phyloP scores from a whole-genome alignment of 2,329 filamentous ascomycete genomes.

The Trichoderma sp. region DNA sequence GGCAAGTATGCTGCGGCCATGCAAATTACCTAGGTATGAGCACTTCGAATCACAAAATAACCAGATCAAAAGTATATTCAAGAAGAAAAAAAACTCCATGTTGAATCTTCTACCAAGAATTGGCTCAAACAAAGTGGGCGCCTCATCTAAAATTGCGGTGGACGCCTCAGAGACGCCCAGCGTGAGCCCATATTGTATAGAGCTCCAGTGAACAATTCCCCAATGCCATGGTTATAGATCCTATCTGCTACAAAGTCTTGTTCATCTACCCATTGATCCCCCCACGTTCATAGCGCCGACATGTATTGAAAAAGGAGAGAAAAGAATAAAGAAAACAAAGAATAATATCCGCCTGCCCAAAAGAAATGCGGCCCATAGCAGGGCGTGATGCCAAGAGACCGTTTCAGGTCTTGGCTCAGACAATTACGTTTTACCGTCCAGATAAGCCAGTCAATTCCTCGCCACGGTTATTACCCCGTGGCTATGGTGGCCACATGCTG shows the following conservation, averaged over 20 bases:
- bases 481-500: conserved; percentile 30
- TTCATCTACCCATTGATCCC: conserved; percentile 8
- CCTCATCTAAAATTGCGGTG: not conserved
- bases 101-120: conserved; percentile 4
- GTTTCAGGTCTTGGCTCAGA: conserved; percentile 35
- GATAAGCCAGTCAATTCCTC: conserved; percentile 30
- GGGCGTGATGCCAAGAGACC: conserved; percentile 31
- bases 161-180: not conserved
- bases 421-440: conserved; percentile 35
- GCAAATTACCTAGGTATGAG: not conserved
- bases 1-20: not conserved
- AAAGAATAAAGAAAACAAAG: not conserved
- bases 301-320: not conserved
- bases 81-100: not conserved
- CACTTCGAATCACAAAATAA: not conserved
- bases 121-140: not conserved
- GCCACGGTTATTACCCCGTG: conserved; percentile 38
- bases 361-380: conserved; percentile 10
- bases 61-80: not conserved
- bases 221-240: not conserved
- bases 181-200: conserved; percentile 6
- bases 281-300: conserved; percentile 2
- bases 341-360: conserved; percentile 7
- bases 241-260: not conserved
- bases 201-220: conserved; percentile 1